phyloP scores from a whole-genome alignment of 1,284 basidiomycete genomes.

The Ustanciosporium gigantosporum region DNA sequence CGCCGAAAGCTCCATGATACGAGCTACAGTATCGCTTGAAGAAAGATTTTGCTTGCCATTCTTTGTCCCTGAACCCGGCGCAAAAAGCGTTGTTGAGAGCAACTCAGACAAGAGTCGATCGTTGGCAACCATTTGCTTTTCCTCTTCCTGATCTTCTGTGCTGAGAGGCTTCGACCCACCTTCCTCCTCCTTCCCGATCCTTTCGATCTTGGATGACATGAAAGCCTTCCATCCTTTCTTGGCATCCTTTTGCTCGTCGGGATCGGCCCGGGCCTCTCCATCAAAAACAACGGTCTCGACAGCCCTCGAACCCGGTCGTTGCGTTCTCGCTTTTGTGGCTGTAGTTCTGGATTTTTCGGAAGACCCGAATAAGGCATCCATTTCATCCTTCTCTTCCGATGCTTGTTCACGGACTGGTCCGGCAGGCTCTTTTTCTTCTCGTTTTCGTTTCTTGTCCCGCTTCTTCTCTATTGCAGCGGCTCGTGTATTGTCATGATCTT shows the following conservation, averaged over 20 bases:
- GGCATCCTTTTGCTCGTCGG: slow-evolving; percentile 14
- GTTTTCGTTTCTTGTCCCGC: slow-evolving; percentile 28
- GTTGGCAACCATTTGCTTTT: slow-evolving; percentile 50
- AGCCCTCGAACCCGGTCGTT: slow-evolving; percentile 7
- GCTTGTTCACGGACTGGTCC: too few relatives aligned
- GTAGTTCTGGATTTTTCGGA: not conserved
- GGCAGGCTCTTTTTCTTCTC: too few relatives aligned
- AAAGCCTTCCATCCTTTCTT: slow-evolving; percentile 43
- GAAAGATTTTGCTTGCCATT: slow-evolving; percentile 44
- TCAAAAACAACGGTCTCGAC: slow-evolving; percentile 36
- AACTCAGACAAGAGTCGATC: slow-evolving; percentile 53
- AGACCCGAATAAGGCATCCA: slow-evolving; percentile 20
- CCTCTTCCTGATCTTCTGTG: slow-evolving; percentile 41
- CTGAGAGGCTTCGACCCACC: not conserved
- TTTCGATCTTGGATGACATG: slow-evolving; percentile 44
- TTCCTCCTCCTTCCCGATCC: slow-evolving; percentile 18
- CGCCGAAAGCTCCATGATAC: slow-evolving; percentile 49
- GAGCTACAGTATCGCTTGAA: slow-evolving; percentile 51
- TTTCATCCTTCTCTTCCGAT: slow-evolving; percentile 5
- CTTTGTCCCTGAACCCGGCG: slow-evolving; percentile 40
- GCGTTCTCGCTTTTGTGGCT: slow-evolving; percentile 8
- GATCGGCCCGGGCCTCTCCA: slow-evolving; percentile 13
- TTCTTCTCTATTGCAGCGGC: slow-evolving; percentile 2
- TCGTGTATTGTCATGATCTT: not conserved
- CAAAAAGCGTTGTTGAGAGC: slow-evolving; percentile 57